These are phyloP conservation scores for Aspergillus versicolor DNA, from an alignment of 2,329 filamentous ascomycete genomes.

Conservation along the genomic window DNA sequence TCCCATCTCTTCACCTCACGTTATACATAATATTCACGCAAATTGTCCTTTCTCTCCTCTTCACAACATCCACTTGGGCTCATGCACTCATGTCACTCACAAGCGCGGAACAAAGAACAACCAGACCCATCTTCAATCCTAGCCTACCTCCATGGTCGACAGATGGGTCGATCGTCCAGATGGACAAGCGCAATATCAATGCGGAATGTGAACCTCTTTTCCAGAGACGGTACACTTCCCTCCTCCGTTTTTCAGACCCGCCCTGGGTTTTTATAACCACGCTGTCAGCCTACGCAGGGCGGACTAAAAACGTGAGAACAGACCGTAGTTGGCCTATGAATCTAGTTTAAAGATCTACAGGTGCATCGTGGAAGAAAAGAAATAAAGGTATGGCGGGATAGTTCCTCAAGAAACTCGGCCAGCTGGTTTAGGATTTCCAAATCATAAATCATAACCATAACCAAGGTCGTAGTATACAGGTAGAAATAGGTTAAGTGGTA, in stretches of 20 bases:
- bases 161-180: constrained; percentile 46
- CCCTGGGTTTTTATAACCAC: constrained; percentile 35
- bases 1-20: constrained; percentile 8
- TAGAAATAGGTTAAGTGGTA: background rate
- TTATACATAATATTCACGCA: background rate
- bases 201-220: constrained; percentile 28
- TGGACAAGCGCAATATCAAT: constrained; percentile 51
- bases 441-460: constrained; percentile 18
- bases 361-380: background rate
- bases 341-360: background rate
- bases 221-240: constrained; percentile 28
- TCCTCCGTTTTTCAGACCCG: constrained; percentile 57
- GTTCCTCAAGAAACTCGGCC: background rate
- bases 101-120: constrained; percentile 45
- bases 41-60: constrained; percentile 5
- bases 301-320: constrained; percentile 61
- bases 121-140: constrained; percentile 48
- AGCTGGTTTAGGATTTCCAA: constrained; percentile 8
- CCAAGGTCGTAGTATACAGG: constrained; percentile 13
- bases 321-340: constrained; percentile 3
- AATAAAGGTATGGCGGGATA: background rate
- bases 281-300: constrained; percentile 47
- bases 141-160: constrained; percentile 43
- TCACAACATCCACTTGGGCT: background rate
- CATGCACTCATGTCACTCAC: background rate